Evolutionary conservation across 2,329 filamentous ascomycete genomes (phyloP).

Genomic region (Bipolaris zeicola): DNA sequence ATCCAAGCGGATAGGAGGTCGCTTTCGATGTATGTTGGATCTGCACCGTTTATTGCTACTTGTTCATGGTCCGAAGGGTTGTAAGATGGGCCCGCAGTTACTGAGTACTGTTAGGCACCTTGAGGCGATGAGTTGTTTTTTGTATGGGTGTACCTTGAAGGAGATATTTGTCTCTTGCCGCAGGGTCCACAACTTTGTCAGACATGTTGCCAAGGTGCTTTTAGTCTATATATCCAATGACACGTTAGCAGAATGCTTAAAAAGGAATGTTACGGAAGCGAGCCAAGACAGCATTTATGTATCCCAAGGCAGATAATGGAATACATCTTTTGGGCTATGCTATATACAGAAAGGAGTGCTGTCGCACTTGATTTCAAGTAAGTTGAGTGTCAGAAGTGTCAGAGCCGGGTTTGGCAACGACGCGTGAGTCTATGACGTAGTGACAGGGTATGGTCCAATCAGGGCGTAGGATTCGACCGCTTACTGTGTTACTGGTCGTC

Average conservation of each 20-base stretch:
- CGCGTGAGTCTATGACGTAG: constrained; percentile 12
- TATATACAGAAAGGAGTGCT: neutral
- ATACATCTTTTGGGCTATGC: neutral
- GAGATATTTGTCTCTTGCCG: constrained; percentile 45
- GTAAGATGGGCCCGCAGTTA: constrained; percentile 47
- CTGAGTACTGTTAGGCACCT: constrained; percentile 12
- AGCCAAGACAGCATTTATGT: neutral
- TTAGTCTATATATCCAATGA: neutral
- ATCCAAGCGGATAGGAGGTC: constrained; percentile 39
- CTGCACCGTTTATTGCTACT: constrained; percentile 41
- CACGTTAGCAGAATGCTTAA: neutral
- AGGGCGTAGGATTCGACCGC: constrained; percentile 3
- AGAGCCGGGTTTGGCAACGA: no score
- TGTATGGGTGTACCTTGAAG: constrained; percentile 29
- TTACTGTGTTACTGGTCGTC: neutral
- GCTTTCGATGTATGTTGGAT: constrained; percentile 34
- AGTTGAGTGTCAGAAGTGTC: neutral
- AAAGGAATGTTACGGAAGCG: neutral
- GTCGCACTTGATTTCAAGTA: neutral
- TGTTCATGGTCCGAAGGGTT: constrained; percentile 37
- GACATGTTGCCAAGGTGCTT: constrained; percentile 8
- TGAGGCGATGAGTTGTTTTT: no score
- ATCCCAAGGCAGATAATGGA: neutral
- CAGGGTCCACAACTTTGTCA: constrained; percentile 34
- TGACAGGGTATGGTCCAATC: constrained; percentile 7